Evolutionary conservation across 495 filamentous ascomycete species (phyloP).

Genomic region (Penicillium goetzii): DNA sequence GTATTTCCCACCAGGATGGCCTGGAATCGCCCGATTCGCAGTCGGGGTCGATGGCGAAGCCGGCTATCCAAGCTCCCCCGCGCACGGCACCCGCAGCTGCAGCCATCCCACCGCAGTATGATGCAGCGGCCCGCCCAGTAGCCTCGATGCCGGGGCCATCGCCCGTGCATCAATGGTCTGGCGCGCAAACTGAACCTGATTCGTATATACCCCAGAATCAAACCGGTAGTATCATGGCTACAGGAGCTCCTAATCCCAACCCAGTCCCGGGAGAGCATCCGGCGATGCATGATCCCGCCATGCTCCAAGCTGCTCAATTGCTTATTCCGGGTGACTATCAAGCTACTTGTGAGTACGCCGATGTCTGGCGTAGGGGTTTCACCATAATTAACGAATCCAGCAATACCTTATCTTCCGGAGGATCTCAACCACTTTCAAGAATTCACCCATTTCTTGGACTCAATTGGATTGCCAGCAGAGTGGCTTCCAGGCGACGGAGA

Average conservation of each 20-base stretch:
- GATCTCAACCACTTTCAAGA: constrained; percentile 48
- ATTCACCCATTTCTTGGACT: constrained; percentile 48
- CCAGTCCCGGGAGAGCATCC: constrained; percentile 25
- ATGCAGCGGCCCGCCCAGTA: constrained; percentile 30
- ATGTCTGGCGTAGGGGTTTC: background rate
- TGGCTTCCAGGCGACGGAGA: constrained; percentile 42
- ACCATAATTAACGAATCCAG: constrained; percentile 20
- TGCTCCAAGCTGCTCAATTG: constrained; percentile 47
- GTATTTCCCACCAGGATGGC: constrained; percentile 46
- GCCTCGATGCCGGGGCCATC: constrained; percentile 32
- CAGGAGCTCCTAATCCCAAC: constrained; percentile 17
- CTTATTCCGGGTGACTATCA: constrained; percentile 43
- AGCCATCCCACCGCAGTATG: constrained; percentile 29
- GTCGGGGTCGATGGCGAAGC: constrained; percentile 25
- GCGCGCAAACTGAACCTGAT: constrained; percentile 24
- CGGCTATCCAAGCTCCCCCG: constrained; percentile 22
- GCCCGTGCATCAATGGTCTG: constrained; percentile 40
- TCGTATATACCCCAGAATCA: constrained; percentile 36
- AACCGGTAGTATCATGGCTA: constrained; percentile 24
- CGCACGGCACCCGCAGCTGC: constrained; percentile 27
- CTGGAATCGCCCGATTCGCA: constrained; percentile 40
- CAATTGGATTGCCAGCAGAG: constrained; percentile 44
- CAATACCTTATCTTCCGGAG: constrained; percentile 42
- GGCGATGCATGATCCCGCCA: constrained; percentile 43
- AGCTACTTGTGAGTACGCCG: constrained; percentile 26